Evolutionary conservation across 1,284 basidiomycete genomes (phyloP).

Genomic region (Ceratobasidium sp.): DNA sequence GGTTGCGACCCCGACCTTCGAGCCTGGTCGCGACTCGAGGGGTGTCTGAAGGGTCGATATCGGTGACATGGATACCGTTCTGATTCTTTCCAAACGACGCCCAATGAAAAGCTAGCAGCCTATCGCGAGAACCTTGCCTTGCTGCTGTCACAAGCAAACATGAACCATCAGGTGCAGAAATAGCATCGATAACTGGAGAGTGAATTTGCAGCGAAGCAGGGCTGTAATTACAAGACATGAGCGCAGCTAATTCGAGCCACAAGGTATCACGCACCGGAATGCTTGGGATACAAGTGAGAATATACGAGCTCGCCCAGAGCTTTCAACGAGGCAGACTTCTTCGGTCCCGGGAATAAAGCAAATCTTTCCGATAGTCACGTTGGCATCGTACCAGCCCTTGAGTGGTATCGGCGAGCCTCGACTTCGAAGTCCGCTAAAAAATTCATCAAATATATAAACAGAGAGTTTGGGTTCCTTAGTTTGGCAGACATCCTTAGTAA

Average conservation of each 20-base stretch:
- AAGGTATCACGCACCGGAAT: slow-evolving; percentile 29
- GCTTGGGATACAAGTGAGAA: slow-evolving; percentile 38
- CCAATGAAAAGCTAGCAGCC: slow-evolving; percentile 60
- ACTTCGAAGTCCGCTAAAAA: slow-evolving; percentile 13
- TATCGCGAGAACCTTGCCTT: not conserved
- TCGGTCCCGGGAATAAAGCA: slow-evolving; percentile 38
- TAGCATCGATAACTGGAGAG: slow-evolving; percentile 1
- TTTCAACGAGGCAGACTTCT: slow-evolving; percentile 40
- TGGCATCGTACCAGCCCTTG: slow-evolving; percentile 22
- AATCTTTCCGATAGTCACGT: slow-evolving; percentile 5
- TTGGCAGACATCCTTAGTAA: too few species aligned
- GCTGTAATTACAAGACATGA: not conserved
- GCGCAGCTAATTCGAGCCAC: not conserved
- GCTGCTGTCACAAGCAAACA: slow-evolving; percentile 7
- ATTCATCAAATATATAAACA: slow-evolving; percentile 38
- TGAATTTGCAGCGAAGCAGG: not conserved
- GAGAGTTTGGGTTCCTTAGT: slow-evolving; percentile 27
- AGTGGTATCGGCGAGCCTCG: slow-evolving; percentile 33
- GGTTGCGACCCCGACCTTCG: slow-evolving; percentile 53
- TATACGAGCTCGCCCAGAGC: slow-evolving; percentile 37
- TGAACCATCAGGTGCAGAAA: slow-evolving; percentile 36
- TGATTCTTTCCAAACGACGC: slow-evolving; percentile 59
- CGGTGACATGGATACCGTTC: slow-evolving; percentile 49
- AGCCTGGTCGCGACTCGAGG: slow-evolving; percentile 56
- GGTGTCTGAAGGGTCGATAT: slow-evolving; percentile 44